Evolutionary conservation across 129 eudicot species (phyloP), one percentile per base, ranked within the genome.

Genomic region (Oenanthe sinensis): DNA sequence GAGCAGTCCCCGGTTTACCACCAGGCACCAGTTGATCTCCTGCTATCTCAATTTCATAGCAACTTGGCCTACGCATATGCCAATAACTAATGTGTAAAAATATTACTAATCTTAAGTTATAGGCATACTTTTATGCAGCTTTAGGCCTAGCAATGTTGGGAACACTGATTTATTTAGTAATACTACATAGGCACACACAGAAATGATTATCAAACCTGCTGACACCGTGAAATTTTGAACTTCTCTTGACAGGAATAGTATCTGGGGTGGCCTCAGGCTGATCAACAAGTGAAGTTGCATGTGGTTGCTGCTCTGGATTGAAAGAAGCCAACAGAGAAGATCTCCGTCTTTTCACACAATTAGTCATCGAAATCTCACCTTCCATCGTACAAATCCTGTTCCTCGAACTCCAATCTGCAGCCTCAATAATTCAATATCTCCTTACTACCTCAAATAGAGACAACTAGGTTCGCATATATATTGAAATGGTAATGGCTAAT

Each of bases 341-440:
- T 65, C 42, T 65, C 30, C 8, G 39, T 65, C 42, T 65, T 11
- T 30, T 65, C 33, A 13, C 85, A 50, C 78, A 63, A 42, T 52
- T 84, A 6, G 60, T 40, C 79, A 82, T 60, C 22, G 83, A 15
- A 81, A 75, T 62, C 50, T 85, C 85, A 42, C 85, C 81, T 62
- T 84, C 87, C 33, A 82, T 81, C 65, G 44, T 82, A 75, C 83
- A 49, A 24, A 50, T 30, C 39, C 78, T 77, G 20, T 79, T 82
- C 71, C 62, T 84, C 72, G n/a, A n/a, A n/a, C n/a, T n/a, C n/a
- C n/a, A n/a, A n/a, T n/a, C n/a, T n/a, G n/a, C n/a, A n/a, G n/a
- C n/a, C n/a, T n/a, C n/a, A n/a, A n/a, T n/a, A n/a, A n/a, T 2
- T 71, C 49, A 43, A 22, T 8, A 71, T 71, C 50, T 40, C 43